Conservation (phyloP, 257 asterid species). For the Penstemon barbatus region DNA sequence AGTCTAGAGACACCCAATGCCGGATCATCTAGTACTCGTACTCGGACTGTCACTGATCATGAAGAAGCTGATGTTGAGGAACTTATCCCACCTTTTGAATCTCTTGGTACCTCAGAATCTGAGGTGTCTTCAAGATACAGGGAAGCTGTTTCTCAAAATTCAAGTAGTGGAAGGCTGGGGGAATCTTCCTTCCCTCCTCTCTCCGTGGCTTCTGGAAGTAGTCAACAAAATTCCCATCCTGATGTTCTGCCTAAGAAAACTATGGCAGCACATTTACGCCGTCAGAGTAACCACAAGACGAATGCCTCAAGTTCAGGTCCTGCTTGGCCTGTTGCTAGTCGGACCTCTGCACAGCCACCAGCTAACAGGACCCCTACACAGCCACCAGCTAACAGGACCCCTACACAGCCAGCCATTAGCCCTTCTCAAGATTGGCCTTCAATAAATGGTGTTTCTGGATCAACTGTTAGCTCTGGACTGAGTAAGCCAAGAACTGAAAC, state of each 20-base stretch:
- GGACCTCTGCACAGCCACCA: neutral
- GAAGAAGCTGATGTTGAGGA: slow-evolving; percentile 47
- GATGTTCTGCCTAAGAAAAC: slow-evolving; percentile 47
- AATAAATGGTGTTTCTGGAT: slow-evolving; percentile 51
- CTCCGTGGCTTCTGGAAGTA: slow-evolving; percentile 50
- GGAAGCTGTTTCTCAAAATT: slow-evolving; percentile 65
- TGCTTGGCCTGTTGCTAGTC: slow-evolving; percentile 51
- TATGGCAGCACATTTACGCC: slow-evolving; percentile 76
- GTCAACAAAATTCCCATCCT: slow-evolving; percentile 50
- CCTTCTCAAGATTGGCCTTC: slow-evolving; percentile 62
- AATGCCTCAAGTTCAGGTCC: slow-evolving; percentile 45
- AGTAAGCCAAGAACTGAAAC: slow-evolving; percentile 27
- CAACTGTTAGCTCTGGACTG: slow-evolving; percentile 48
- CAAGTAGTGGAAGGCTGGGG: slow-evolving; percentile 57
- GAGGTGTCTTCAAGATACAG: slow-evolving; percentile 70
- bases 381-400: slow-evolving; percentile 3
- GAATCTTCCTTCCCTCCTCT: slow-evolving; percentile 90
- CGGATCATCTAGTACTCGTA: slow-evolving; percentile 33
- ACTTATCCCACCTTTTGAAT: slow-evolving; percentile 60
- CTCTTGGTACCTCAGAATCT: slow-evolving; percentile 46
- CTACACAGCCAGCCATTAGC: slow-evolving; percentile 37
- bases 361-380: no score
- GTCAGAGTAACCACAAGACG: slow-evolving; percentile 39
- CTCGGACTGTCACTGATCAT: slow-evolving; percentile 36
- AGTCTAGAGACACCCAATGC: slow-evolving; percentile 60